Conservation (phyloP, 2,329 filamentous ascomycete genomes). For the Ilyonectria robusta region DNA sequence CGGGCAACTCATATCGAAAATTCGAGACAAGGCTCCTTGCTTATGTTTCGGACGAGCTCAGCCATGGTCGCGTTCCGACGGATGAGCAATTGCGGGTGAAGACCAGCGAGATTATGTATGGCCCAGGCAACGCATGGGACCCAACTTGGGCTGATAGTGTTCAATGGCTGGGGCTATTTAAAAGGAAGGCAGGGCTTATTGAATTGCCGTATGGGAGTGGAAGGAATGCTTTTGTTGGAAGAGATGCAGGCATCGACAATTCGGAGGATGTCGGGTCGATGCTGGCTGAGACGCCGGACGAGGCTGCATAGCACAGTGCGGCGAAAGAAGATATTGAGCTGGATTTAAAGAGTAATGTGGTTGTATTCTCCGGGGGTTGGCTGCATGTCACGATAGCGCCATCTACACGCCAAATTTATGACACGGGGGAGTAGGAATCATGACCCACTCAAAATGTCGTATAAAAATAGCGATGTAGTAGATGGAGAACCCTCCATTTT, state of each 20-base stretch:
- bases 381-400: too few species aligned
- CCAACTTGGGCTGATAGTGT: conserved; percentile 21
- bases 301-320: not conserved
- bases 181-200: conserved; percentile 21
- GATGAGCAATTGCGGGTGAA: conserved; percentile 10
- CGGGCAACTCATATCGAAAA: conserved; percentile 13
- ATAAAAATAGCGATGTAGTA: not conserved
- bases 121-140: conserved; percentile 22
- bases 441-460: too few species aligned
- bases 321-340: too few species aligned
- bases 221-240: conserved; percentile 20
- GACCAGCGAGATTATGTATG: conserved; percentile 20
- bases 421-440: too few species aligned
- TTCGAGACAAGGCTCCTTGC: conserved; percentile 11
- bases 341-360: too few species aligned
- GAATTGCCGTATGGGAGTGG: conserved; percentile 9
- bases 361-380: too few species aligned
- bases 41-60: conserved; percentile 10
- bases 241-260: not conserved
- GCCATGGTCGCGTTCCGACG: conserved; percentile 16
- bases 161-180: conserved; percentile 15
- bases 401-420: too few species aligned
- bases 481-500: not conserved
- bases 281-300: not conserved
- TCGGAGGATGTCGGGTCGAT: not conserved